These are phyloP conservation scores for Phytophthora pinifolia DNA, from an alignment of 352 stramenopile species.

Conservation along the genomic window DNA sequence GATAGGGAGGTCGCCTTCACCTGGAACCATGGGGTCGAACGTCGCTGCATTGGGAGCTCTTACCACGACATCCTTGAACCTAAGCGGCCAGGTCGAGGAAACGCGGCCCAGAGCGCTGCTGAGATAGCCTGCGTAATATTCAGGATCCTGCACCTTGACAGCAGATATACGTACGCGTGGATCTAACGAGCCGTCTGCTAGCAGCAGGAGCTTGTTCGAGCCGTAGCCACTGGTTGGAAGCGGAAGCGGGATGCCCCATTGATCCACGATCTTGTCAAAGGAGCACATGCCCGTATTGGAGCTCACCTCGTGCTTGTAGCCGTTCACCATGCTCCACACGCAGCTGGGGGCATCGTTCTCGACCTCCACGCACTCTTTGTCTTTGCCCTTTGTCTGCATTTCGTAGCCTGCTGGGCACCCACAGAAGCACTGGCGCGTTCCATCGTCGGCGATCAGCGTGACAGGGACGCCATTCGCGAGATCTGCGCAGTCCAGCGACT, in stretches of 20 bases:
- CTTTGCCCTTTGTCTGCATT: conserved; percentile 20
- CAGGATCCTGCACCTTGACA: conserved; percentile 24
- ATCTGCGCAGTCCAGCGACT: conserved; percentile 36
- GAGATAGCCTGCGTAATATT: conserved; percentile 26
- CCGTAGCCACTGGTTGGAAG: conserved; percentile 54
- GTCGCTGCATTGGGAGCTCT: conserved; percentile 11
- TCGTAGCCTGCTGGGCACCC: conserved; percentile 46
- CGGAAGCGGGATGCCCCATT: conserved; percentile 43
- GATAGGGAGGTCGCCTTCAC: conserved; percentile 5
- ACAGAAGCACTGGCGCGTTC: conserved; percentile 54
- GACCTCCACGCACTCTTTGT: conserved; percentile 30
- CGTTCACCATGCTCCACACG: conserved; percentile 44
- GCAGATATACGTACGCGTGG: conserved; percentile 19
- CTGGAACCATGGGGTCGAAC: conserved; percentile 16
- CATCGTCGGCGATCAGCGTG: conserved; percentile 35
- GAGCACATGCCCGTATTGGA: conserved; percentile 22
- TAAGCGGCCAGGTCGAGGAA: conserved; percentile 17
- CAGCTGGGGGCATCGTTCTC: conserved; percentile 27
- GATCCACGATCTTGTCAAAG: conserved; percentile 37
- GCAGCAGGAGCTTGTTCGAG: conserved; percentile 31
- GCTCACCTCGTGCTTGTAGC: conserved; percentile 29
- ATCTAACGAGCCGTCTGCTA: conserved; percentile 16
- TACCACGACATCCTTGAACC: conserved; percentile 18
- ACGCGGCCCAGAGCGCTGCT: conserved; percentile 11
- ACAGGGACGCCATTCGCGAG: conserved; percentile 49